phyloP scores from a whole-genome alignment of 257 asterid species.

The Primulina huaijiensis region DNA sequence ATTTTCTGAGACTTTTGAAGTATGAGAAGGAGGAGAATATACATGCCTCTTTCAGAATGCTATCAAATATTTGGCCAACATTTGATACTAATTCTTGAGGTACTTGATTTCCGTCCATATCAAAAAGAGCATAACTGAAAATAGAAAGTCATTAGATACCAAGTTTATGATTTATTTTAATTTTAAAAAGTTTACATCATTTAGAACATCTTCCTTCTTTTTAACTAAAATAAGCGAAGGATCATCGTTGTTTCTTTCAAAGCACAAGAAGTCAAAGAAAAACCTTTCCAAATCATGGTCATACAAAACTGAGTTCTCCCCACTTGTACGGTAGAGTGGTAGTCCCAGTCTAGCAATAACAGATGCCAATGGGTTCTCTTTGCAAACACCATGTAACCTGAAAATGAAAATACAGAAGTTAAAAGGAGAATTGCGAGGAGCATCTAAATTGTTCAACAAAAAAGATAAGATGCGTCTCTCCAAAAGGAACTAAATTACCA shows the following conservation, averaged over 20 bases:
- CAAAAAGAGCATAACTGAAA: constrained; percentile 89
- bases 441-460: neutral
- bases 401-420: constrained; percentile 20
- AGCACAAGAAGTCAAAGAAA: constrained; percentile 20
- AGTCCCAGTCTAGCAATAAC: constrained; percentile 87
- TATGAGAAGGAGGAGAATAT: neutral
- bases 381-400: constrained; percentile 97
- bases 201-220: neutral
- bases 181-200: neutral
- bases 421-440: constrained; percentile 3
- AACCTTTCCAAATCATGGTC: constrained; percentile 99
- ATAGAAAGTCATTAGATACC: constrained; percentile 1
- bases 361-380: constrained; percentile 91
- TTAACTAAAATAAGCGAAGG: neutral
- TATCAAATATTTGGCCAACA: constrained; percentile 84
- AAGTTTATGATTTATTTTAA: neutral
- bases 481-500: constrained; percentile 44
- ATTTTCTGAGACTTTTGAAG: neutral
- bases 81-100: constrained; percentile 80
- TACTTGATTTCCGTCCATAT: constrained; percentile 88
- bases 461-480: neutral
- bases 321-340: constrained; percentile 96
- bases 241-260: constrained; percentile 3
- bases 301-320: constrained; percentile 91
- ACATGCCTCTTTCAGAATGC: constrained; percentile 78